A percentile compares a stretch with the other conserved stretches of the same genome.
These are phyloP conservation scores for Lachnellula subtilissima DNA, from an alignment of 2,329 filamentous ascomycete species.

Conservation along the genomic window DNA sequence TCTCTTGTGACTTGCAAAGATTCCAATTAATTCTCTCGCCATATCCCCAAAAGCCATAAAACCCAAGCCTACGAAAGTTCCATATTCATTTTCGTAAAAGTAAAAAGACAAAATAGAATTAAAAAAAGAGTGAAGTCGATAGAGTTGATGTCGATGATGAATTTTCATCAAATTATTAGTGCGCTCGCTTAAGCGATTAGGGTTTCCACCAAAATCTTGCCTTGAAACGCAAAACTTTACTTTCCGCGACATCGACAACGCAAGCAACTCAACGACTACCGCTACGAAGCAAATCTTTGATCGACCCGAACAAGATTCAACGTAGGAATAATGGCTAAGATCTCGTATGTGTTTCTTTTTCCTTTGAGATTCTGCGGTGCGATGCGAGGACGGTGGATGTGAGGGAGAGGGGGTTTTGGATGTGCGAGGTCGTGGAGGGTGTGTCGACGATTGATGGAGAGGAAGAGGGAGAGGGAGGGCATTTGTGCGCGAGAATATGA, in stretches of 20 bases:
- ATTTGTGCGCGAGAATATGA: not conserved
- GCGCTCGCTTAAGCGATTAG: slow-evolving; percentile 29
- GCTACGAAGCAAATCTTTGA: slow-evolving; percentile 28
- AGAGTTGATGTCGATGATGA: too few species aligned
- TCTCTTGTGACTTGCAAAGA: too few species aligned
- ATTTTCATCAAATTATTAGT: slow-evolving; percentile 5
- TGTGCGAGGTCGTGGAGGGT: not conserved
- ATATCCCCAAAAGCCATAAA: too few species aligned
- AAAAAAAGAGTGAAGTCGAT: not conserved
- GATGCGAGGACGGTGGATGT: not conserved
- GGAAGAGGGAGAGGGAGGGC: not conserved
- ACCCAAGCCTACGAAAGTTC: too few species aligned
- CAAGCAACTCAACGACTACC: slow-evolving; percentile 13
- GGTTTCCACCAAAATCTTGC: slow-evolving; percentile 12
- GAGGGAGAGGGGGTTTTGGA: too few species aligned
- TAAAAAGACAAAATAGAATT: not conserved
- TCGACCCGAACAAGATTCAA: not conserved
- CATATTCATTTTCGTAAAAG: too few species aligned
- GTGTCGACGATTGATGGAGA: not conserved
- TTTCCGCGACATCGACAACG: slow-evolving; percentile 14
- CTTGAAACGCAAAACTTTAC: not conserved
- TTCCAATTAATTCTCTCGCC: too few species aligned
- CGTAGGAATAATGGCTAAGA: slow-evolving; percentile 55
- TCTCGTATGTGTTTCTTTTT: slow-evolving; percentile 45
- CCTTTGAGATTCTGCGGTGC: not conserved